A percentile compares a stretch with the other conserved stretches of the same genome.
Evolutionary conservation across 148 eudicot species (phyloP).

Genomic region (Amaranthus palmeri): DNA sequence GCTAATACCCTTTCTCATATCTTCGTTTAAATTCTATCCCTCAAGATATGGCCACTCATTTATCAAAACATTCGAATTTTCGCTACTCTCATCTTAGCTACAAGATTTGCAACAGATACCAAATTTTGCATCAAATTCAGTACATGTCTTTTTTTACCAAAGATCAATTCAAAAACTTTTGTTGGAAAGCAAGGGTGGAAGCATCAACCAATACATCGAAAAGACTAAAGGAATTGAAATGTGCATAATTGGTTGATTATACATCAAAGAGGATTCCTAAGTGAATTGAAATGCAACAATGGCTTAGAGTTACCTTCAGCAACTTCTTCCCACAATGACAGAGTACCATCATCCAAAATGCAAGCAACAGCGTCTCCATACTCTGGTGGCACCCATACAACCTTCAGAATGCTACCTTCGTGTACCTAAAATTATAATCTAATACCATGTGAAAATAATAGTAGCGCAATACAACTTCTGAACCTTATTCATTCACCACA

Average conservation of each 20-base stretch:
- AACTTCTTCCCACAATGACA: slow-evolving; percentile 90
- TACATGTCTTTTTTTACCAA: neutral
- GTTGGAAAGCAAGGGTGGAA: no score
- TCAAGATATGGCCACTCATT: no score
- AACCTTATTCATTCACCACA: neutral
- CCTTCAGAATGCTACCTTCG: slow-evolving; percentile 54
- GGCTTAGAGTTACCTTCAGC: slow-evolving; percentile 45
- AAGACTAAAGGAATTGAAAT: neutral
- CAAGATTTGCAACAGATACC: neutral
- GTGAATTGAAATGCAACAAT: neutral
- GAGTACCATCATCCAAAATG: slow-evolving; percentile 58
- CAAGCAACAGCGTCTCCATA: slow-evolving; percentile 88
- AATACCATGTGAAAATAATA: slow-evolving; percentile 5
- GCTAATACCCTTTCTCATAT: no score
- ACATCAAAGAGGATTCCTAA: neutral
- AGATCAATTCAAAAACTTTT: neutral
- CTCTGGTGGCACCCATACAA: slow-evolving; percentile 89
- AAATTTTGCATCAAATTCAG: neutral
- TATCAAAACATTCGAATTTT: no score
- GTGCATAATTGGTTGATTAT: neutral
- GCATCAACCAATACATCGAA: no score
- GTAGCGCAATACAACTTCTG: neutral
- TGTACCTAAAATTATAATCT: slow-evolving; percentile 42
- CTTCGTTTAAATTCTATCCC: no score
- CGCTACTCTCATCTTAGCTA: neutral